phyloP scores from a whole-genome alignment of 768 basidiomycete species.

The Phallus indusiatus region DNA sequence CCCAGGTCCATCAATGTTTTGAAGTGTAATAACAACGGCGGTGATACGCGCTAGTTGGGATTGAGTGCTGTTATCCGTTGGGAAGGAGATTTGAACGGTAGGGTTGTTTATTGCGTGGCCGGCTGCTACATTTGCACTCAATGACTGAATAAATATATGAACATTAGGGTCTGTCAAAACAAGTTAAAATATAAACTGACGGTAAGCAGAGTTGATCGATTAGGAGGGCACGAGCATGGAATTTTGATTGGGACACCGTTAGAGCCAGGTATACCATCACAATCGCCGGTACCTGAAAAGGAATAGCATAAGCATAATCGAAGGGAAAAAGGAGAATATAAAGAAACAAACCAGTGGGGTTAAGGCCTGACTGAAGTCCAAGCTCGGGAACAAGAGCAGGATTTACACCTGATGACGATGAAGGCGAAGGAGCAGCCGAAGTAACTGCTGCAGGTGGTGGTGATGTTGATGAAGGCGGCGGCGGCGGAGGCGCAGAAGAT shows the following conservation, averaged over 20 bases:
- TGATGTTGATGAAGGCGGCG: too few relatives aligned
- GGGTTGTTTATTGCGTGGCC: constrained; percentile 62
- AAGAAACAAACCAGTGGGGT: constrained; percentile 44
- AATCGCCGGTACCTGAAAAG: constrained; percentile 51
- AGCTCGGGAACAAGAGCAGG: constrained; percentile 45
- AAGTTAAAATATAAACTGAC: neutral
- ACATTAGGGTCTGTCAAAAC: neutral
- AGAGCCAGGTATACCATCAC: constrained; percentile 49
- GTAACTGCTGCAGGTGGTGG: neutral
- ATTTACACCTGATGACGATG: neutral
- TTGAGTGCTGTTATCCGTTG: constrained; percentile 42
- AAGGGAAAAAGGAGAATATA: neutral
- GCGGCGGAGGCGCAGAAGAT: neutral
- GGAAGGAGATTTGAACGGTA: constrained; percentile 47
- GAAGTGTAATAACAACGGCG: constrained; percentile 55
- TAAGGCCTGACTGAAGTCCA: constrained; percentile 45
- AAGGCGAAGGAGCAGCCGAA: neutral
- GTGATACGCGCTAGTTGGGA: constrained; percentile 49
- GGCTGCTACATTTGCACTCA: constrained; percentile 48
- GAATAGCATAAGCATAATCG: neutral
- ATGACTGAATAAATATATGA: neutral
- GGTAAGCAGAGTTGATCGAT: neutral
- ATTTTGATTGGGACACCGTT: constrained; percentile 49
- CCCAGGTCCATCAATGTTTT: constrained; percentile 62
- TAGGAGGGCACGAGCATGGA: constrained; percentile 58